A percentile compares a stretch with the other conserved stretches of the same genome.
These are phyloP conservation scores for Oldenlandia corymbosa DNA, from an alignment of 257 asterid species.

Conservation along the genomic window DNA sequence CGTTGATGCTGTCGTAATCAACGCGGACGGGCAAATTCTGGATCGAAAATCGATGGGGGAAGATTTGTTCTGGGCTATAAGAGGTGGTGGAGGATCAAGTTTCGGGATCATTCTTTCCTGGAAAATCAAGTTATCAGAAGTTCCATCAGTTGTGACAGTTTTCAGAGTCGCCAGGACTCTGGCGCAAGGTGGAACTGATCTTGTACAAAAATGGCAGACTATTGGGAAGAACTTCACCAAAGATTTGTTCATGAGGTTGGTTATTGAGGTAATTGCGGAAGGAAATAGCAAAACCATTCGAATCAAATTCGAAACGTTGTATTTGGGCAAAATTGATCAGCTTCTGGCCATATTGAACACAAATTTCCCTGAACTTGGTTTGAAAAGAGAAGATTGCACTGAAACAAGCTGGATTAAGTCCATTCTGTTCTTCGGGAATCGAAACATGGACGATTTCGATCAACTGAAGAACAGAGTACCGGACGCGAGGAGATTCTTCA, in stretches of 20 bases:
- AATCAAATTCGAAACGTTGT: conserved; percentile 31
- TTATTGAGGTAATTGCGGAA: conserved; percentile 11
- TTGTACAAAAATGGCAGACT: conserved; percentile 36
- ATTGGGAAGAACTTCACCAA: conserved; percentile 25
- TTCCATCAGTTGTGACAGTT: conserved; percentile 36
- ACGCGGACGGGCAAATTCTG: too few species aligned
- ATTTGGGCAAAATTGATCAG: conserved; percentile 24
- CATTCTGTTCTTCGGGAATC: conserved; percentile 18
- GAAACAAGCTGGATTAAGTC: conserved; percentile 55
- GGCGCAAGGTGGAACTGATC: conserved; percentile 14
- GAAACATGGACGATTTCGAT: conserved; percentile 8
- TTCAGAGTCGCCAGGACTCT: conserved; percentile 24
- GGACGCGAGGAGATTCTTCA: conserved; percentile 30
- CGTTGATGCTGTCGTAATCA: too few species aligned
- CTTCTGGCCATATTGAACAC: conserved; percentile 17
- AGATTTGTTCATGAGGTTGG: conserved; percentile 37
- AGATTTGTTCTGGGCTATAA: too few species aligned
- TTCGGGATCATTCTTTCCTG: conserved; percentile 5
- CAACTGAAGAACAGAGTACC: conserved; percentile 24
- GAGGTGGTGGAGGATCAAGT: too few species aligned
- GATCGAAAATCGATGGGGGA: too few species aligned
- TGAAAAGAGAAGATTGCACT: conserved; percentile 23
- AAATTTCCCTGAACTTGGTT: conserved; percentile 35
- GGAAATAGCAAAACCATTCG: conserved; percentile 3
- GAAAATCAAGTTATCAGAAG: conserved; percentile 39